Evolutionary conservation across 2,329 filamentous ascomycete species (phyloP).

Genomic region (Rasamsonia emersonii): DNA sequence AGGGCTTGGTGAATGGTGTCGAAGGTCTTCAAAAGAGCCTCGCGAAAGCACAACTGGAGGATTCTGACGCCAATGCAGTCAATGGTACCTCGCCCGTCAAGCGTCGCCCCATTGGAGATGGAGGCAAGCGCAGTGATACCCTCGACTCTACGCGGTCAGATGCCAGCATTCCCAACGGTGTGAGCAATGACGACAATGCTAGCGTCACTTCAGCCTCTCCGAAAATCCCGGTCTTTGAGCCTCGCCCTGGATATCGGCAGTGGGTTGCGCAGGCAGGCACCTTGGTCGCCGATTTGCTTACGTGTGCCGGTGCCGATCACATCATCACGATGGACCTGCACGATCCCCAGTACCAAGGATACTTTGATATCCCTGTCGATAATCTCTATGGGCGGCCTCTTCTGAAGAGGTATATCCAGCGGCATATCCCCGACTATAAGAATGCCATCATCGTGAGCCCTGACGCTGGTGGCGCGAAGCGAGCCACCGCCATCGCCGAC

Average conservation of each 20-base stretch:
- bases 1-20: constrained; percentile 57
- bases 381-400: constrained; percentile 69
- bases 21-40: constrained; percentile 66
- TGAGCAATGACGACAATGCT: constrained; percentile 47
- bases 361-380: constrained; percentile 97
- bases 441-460: constrained; percentile 90
- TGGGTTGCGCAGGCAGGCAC: constrained; percentile 98
- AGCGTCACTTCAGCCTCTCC: constrained; percentile 45
- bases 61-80: constrained; percentile 38
- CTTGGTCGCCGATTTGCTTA: constrained; percentile 85
- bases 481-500: constrained; percentile 91
- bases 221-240: constrained; percentile 57
- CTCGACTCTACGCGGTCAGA: constrained; percentile 29
- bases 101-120: constrained; percentile 30
- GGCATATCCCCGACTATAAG: constrained; percentile 74
- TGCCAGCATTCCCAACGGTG: constrained; percentile 13
- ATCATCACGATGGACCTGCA: constrained; percentile 97
- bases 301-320: constrained; percentile 91
- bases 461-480: constrained; percentile 92
- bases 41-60: constrained; percentile 57
- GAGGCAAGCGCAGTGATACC: constrained; percentile 29
- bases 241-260: constrained; percentile 91
- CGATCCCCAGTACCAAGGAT: constrained; percentile 94
- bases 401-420: constrained; percentile 60
- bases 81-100: constrained; percentile 36